These are phyloP conservation scores for Handroanthus guayacan DNA, from an alignment of 257 asterid genomes.

Conservation along the genomic window DNA sequence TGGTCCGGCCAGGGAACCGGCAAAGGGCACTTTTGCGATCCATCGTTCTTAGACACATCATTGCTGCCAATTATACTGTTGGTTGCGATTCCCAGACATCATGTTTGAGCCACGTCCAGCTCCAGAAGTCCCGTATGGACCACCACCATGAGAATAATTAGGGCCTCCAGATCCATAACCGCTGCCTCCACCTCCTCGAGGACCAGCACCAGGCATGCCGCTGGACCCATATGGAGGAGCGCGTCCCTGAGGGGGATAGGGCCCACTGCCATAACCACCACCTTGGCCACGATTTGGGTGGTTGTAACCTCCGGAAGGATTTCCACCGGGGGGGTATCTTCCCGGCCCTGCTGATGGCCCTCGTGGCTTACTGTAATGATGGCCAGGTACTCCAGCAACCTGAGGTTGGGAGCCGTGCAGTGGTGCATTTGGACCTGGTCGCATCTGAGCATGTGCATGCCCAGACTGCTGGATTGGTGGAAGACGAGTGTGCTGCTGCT, in stretches of 20 bases:
- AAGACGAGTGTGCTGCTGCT: constrained; percentile 66
- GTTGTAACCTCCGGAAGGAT: constrained; percentile 77
- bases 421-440: constrained; percentile 67
- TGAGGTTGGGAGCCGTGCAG: constrained; percentile 64
- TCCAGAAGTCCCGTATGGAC: constrained; percentile 74
- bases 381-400: constrained; percentile 67
- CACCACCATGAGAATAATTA: constrained; percentile 79
- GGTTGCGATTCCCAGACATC: constrained; percentile 74
- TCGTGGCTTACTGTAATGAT: constrained; percentile 76
- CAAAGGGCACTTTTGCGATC: background rate
- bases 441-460: constrained; percentile 68
- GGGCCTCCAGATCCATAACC: constrained; percentile 68
- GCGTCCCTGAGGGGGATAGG: constrained; percentile 84
- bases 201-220: constrained; percentile 64
- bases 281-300: constrained; percentile 83
- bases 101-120: constrained; percentile 84
- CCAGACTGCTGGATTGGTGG: constrained; percentile 80
- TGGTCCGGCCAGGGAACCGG: background rate
- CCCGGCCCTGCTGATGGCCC: constrained; percentile 83
- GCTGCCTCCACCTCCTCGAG: constrained; percentile 67
- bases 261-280: constrained; percentile 71
- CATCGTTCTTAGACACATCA: constrained; percentile 31
- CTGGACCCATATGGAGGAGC: constrained; percentile 72
- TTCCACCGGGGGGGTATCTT: constrained; percentile 76
- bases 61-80: constrained; percentile 91